Percentiles rank a stretch among this genome's conserved stretches.
Evolutionary conservation across 495 filamentous ascomycete species (phyloP).

Genomic region (Patellaria atrata): DNA sequence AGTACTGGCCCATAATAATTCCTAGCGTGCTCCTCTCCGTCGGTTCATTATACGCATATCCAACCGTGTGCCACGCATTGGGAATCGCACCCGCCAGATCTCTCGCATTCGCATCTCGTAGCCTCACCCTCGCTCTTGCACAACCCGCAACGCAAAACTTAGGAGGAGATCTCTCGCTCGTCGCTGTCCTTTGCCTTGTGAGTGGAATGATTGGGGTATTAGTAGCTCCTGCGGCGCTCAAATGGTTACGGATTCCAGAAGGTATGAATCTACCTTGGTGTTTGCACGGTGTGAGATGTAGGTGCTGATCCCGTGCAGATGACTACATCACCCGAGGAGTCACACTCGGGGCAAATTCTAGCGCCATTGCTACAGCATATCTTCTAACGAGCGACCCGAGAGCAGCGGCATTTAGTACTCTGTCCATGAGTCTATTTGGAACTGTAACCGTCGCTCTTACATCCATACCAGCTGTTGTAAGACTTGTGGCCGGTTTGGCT

Average conservation of each 20-base stretch:
- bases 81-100: constrained; percentile 33
- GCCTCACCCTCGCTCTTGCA: constrained; percentile 39
- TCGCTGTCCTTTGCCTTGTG: constrained; percentile 37
- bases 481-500: constrained; percentile 13
- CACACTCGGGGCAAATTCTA: constrained; percentile 38
- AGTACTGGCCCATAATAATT: constrained; percentile 33
- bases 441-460: constrained; percentile 38
- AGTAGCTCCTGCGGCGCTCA: constrained; percentile 30
- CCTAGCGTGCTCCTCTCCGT: constrained; percentile 33
- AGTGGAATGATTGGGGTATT: constrained; percentile 40
- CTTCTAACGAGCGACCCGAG: constrained; percentile 37
- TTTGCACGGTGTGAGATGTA: neutral
- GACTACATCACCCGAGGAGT: constrained; percentile 44
- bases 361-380: constrained; percentile 38
- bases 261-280: neutral
- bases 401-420: constrained; percentile 38
- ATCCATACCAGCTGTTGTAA: constrained; percentile 30
- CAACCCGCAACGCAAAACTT: constrained; percentile 34
- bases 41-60: constrained; percentile 37
- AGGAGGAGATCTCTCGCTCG: constrained; percentile 37
- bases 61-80: constrained; percentile 31
- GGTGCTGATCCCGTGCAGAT: constrained; percentile 22
- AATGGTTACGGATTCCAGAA: constrained; percentile 33
- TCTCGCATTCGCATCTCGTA: constrained; percentile 36
- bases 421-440: constrained; percentile 42